These are phyloP conservation scores for Castanea crenata DNA, from an alignment of 306 rosid genomes.

Conservation along the genomic window DNA sequence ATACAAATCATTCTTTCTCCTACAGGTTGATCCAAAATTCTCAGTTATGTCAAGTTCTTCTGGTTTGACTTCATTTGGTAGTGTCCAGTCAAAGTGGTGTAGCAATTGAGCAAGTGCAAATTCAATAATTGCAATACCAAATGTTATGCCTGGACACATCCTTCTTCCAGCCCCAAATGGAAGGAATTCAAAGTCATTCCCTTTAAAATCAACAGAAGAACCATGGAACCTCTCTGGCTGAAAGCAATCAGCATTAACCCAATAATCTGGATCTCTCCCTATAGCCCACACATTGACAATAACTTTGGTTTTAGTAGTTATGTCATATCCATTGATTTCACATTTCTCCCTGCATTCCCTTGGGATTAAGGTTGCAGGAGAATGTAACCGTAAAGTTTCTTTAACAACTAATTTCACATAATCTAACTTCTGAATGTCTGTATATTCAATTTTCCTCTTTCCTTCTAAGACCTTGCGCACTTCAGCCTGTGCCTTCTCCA, in stretches of 20 bases:
- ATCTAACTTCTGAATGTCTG: not conserved
- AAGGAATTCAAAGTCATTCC: constrained; percentile 21
- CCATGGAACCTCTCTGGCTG: constrained; percentile 30
- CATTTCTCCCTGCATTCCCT: constrained; percentile 23
- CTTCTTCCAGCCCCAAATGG: constrained; percentile 38
- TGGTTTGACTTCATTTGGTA: constrained; percentile 20
- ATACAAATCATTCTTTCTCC: constrained; percentile 3
- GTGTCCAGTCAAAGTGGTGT: constrained; percentile 27
- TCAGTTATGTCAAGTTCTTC: constrained; percentile 34
- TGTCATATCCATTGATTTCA: constrained; percentile 6
- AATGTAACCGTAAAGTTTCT: constrained; percentile 34
- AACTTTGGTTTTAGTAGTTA: not conserved
- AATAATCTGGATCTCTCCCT: constrained; percentile 2
- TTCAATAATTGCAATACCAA: constrained; percentile 25
- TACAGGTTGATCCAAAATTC: not conserved
- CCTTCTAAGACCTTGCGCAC: constrained; percentile 25
- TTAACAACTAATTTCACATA: constrained; percentile 22
- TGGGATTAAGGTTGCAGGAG: constrained; percentile 21
- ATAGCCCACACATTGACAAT: not conserved
- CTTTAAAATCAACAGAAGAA: constrained; percentile 18
- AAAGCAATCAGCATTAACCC: constrained; percentile 31
- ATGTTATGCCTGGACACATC: constrained; percentile 29
- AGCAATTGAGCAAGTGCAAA: constrained; percentile 14
- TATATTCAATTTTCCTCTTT: not conserved
- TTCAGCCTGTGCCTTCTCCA: constrained; percentile 36